Percentiles rank a stretch among this genome's conserved stretches.
Evolutionary conservation across 2,329 filamentous ascomycete genomes (phyloP).

Genomic region (Lasiodiplodia theobromae): DNA sequence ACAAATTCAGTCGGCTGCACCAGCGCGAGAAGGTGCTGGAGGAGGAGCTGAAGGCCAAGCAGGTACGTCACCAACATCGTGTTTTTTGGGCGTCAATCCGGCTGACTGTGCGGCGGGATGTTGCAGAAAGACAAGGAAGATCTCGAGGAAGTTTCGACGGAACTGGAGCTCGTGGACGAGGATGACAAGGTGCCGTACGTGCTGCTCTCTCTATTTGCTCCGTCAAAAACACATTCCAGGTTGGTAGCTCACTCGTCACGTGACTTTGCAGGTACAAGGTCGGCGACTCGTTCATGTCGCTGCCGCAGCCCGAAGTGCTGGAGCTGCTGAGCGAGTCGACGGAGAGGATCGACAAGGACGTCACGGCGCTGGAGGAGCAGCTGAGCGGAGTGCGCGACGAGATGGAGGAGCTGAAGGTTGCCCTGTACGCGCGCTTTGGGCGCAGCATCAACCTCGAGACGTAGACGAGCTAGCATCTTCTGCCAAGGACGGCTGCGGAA

Average conservation of each 20-base stretch:
- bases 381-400: slow-evolving; percentile 79
- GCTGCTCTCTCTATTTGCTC: slow-evolving; percentile 5
- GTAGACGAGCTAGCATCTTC: slow-evolving; percentile 51
- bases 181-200: slow-evolving; percentile 89
- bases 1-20: slow-evolving; percentile 93
- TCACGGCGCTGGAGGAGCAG: slow-evolving; percentile 77
- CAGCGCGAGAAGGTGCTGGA: slow-evolving; percentile 81
- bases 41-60: slow-evolving; percentile 80
- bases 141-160: slow-evolving; percentile 87
- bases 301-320: slow-evolving; percentile 85
- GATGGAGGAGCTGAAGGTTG: slow-evolving; percentile 88
- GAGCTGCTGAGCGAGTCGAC: slow-evolving; percentile 78
- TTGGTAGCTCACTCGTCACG: slow-evolving; percentile 21
- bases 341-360: slow-evolving; percentile 77
- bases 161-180: slow-evolving; percentile 94
- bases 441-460: slow-evolving; percentile 97
- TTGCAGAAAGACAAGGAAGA: slow-evolving; percentile 96
- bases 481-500: too few species aligned
- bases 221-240: background rate
- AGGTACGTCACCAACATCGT: slow-evolving; percentile 60
- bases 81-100: background rate
- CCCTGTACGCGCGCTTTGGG: slow-evolving; percentile 92
- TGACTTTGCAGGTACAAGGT: slow-evolving; percentile 79
- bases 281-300: slow-evolving; percentile 90
- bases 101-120: background rate